Percentiles rank a stretch among this genome's conserved stretches.
Evolutionary conservation across 1,139 yeast species (phyloP).

Genomic region (Kurtzmaniella quercitrusa): DNA sequence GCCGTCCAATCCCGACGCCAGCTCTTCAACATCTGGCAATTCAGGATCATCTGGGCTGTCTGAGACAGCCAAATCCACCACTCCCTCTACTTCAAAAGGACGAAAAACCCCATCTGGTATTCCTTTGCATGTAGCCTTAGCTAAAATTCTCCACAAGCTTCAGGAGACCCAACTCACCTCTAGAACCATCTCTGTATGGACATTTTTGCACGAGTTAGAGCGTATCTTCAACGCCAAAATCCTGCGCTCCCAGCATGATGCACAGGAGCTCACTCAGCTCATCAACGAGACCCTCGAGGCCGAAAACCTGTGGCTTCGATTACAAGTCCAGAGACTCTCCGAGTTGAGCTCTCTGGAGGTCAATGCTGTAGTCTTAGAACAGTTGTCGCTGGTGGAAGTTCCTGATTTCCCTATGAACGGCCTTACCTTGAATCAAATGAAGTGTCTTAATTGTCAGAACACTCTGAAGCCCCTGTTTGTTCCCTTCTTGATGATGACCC

Average conservation of each 20-base stretch:
- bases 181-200: conserved; percentile 70
- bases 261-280: conserved; percentile 84
- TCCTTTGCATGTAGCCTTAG: conserved; percentile 55
- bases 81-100: background rate
- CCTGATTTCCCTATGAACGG: conserved; percentile 79
- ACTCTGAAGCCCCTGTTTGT: conserved; percentile 57
- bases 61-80: too few species aligned
- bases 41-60: too few species aligned
- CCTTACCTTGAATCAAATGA: conserved; percentile 57
- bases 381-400: conserved; percentile 24
- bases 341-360: conserved; percentile 10
- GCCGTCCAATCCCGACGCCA: background rate
- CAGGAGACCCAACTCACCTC: conserved; percentile 59
- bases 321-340: conserved; percentile 23
- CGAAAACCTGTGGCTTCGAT: conserved; percentile 50
- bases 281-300: conserved; percentile 73
- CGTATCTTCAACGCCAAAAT: conserved; percentile 72
- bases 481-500: conserved; percentile 68
- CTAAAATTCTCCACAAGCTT: conserved; percentile 49
- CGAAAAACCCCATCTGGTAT: conserved; percentile 19
- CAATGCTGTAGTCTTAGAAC: conserved; percentile 9
- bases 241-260: conserved; percentile 85
- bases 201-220: conserved; percentile 69
- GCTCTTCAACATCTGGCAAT: background rate
- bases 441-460: conserved; percentile 63